Evolutionary conservation across 169 alveolate species (phyloP).

Genomic region (Theileria annulata): DNA sequence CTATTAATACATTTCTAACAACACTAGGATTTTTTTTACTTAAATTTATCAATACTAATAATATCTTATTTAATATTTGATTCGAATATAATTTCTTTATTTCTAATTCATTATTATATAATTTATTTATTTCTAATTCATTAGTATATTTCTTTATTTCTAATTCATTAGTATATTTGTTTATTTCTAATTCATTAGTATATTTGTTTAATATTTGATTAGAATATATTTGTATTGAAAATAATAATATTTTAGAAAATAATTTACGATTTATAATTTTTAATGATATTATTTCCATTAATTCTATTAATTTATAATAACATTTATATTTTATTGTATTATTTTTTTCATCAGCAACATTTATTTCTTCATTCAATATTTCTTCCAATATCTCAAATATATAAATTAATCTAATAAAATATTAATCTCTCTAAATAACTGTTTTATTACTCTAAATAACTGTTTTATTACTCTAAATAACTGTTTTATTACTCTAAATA

Average conservation of each 20-base stretch:
- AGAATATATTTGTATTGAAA: conserved; percentile 28
- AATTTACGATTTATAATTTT: conserved; percentile 36
- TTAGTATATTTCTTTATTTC: too few species aligned
- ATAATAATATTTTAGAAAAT: conserved; percentile 25
- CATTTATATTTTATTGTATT: conserved; percentile 41
- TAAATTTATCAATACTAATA: conserved; percentile 22
- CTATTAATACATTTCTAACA: conserved; percentile 21
- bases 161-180: too few species aligned
- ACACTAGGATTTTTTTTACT: conserved; percentile 29
- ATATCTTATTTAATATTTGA: conserved; percentile 18
- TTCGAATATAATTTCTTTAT: conserved; percentile 33
- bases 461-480: too few species aligned
- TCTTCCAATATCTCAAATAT: conserved; percentile 30
- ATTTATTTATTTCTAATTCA: too few species aligned
- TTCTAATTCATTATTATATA: too few species aligned
- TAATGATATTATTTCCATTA: conserved; percentile 17
- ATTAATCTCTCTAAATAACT: not conserved
- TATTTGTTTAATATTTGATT: too few species aligned
- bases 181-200: too few species aligned
- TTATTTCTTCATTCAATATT: conserved; percentile 28
- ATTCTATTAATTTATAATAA: conserved; percentile 1
- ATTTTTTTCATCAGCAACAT: conserved; percentile 53
- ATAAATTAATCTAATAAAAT: conserved; percentile 9
- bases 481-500: too few species aligned
- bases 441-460: too few species aligned